A percentile compares a stretch with the other conserved stretches of the same genome.
phyloP scores from a whole-genome alignment of 768 basidiomycete genomes.

The Mycena rebaudengoi region DNA sequence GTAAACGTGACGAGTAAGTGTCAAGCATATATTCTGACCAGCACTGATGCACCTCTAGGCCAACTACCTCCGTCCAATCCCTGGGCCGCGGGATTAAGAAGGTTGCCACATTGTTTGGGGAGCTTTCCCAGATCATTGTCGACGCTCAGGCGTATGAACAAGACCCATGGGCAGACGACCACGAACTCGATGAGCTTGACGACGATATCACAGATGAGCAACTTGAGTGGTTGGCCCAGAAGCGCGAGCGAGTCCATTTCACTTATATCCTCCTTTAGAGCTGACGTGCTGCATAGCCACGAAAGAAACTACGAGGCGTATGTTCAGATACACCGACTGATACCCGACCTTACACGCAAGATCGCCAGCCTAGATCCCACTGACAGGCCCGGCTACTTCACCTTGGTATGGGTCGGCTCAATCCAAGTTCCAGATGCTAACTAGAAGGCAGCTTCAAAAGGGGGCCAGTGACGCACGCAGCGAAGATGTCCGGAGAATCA shows the following conservation, averaged over 20 bases:
- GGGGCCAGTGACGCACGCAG: constrained; percentile 3
- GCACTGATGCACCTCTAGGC: neutral
- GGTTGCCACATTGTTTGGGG: constrained; percentile 7
- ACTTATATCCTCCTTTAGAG: too few relatives aligned
- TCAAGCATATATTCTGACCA: neutral
- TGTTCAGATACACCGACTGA: neutral
- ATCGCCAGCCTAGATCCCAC: neutral
- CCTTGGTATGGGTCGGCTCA: neutral
- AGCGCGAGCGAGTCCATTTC: constrained; percentile 5
- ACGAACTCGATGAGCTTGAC: neutral
- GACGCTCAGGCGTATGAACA: neutral
- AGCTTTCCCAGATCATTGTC: neutral
- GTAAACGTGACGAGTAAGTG: neutral
- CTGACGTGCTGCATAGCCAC: neutral
- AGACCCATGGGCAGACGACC: constrained; percentile 1
- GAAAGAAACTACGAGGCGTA: constrained; percentile 10
- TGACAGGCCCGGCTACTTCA: neutral
- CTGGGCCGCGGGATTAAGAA: neutral
- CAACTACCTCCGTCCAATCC: neutral
- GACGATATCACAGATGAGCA: neutral
- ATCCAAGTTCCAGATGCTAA: neutral
- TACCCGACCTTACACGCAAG: neutral
- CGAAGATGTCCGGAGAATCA: neutral
- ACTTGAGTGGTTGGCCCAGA: neutral
- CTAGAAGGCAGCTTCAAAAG: too few relatives aligned